A percentile compares a stretch with the other conserved stretches of the same genome.
Conservation (phyloP, 2,329 filamentous ascomycete genomes). For the Colletotrichum eleusines region DNA sequence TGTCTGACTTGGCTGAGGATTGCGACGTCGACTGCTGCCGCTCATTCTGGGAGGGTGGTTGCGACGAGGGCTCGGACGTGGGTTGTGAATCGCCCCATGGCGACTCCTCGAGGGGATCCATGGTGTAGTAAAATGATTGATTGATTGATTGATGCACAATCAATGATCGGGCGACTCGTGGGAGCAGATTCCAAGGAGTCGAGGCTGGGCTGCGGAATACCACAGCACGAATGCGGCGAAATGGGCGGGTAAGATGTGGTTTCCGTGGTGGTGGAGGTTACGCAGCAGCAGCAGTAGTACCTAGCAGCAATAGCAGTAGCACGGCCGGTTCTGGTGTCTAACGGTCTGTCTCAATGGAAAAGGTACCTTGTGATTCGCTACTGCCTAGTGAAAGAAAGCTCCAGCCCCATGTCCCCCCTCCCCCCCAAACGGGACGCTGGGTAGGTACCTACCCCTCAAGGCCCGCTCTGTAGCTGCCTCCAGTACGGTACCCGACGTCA, state of each 20-base stretch:
- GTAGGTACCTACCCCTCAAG: slow-evolving; percentile 6
- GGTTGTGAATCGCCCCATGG: slow-evolving; percentile 64
- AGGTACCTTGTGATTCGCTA: slow-evolving; percentile 34
- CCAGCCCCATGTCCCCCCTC: slow-evolving; percentile 14
- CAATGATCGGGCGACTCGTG: slow-evolving; percentile 2
- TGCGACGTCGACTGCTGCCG: slow-evolving; percentile 45
- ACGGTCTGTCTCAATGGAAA: slow-evolving; percentile 19
- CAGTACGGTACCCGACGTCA: slow-evolving; percentile 14
- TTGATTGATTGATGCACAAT: slow-evolving; percentile 4
- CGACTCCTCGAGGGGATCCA: slow-evolving; percentile 65
- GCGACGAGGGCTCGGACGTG: slow-evolving; percentile 50
- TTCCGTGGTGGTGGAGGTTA: slow-evolving; percentile 35
- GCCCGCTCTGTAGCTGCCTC: too few relatives aligned
- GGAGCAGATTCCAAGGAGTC: slow-evolving; percentile 11
- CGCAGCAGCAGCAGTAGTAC: slow-evolving; percentile 11
- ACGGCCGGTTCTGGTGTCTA: slow-evolving; percentile 29
- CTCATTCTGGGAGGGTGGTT: slow-evolving; percentile 48
- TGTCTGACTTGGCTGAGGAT: slow-evolving; percentile 47
- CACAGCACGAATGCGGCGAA: slow-evolving; percentile 13
- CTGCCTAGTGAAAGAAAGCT: slow-evolving; percentile 27
- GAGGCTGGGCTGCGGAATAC: not conserved
- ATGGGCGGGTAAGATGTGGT: slow-evolving; percentile 22
- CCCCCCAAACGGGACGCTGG: slow-evolving; percentile 14
- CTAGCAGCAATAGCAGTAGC: slow-evolving; percentile 14
- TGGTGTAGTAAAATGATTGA: slow-evolving; percentile 47